Base-by-base conservation (phyloP, 495 filamentous ascomycete genomes). In the Aspergillus diversus region DNA sequence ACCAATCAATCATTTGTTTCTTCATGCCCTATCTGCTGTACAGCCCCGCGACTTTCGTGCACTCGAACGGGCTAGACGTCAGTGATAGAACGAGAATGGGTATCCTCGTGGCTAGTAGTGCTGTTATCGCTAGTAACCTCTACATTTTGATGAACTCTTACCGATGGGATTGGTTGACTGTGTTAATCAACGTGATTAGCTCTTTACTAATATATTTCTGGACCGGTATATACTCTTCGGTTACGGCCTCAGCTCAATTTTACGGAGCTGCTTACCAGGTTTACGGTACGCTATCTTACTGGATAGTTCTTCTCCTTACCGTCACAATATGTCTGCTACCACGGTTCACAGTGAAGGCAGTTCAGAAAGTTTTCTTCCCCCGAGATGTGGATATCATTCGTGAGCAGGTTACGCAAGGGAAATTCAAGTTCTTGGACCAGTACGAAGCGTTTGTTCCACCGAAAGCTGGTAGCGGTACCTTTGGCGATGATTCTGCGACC, bases 141-240 rank as follows among this genome's bases (percentile, higher is more conserved):
- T 99, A 98, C 80, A 89, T 99, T 67, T 79, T 98, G 64, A 84
- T 99, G 78, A 99, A 99, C 74, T 93, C 90, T 5, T 98, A 95
- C 74, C 83, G 93, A 60, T 98, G 96, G 96, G 96, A 99, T 74
- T 98, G 94, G 94, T 80, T 98, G 68, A 92, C 93, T 65, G 68
- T 91, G 12, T 80, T 97, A 70, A 88, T 97, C 67, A 88, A 93
- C 33, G 71, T 70, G 51, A 83, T 97, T 71, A 97, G 93, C 76
- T 89, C 89, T 63, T 72, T 97, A 32, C 82, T 97, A 69, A 88
- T 98, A 68, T 99, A 90, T 84, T 89, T 97, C 77, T 99, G 95
- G 96, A 97, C 96, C 27, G 93, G 92, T 46, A 84, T 97, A 48
- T 99, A 93, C 75, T 92, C 92, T 0, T 80, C 90, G 6, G 84